Percentiles rank a stretch among this genome's conserved stretches.
Conservation (phyloP, 1,284 basidiomycete species). For the Chondrostereum purpureum region DNA sequence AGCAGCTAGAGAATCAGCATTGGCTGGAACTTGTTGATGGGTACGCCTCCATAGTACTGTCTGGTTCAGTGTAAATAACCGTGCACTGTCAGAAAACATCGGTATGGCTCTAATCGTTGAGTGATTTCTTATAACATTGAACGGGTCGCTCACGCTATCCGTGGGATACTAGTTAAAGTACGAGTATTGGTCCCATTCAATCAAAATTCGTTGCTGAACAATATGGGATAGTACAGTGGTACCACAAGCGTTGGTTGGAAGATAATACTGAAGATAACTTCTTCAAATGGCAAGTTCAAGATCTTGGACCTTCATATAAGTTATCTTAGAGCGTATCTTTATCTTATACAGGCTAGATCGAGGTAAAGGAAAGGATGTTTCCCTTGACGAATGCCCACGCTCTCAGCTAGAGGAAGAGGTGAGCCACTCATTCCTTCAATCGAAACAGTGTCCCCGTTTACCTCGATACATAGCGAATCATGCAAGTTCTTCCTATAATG, state of each 20-base stretch:
- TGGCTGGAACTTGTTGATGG: slow-evolving; percentile 65
- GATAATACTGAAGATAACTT: slow-evolving; percentile 65
- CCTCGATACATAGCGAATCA: slow-evolving; percentile 27
- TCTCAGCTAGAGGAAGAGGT: slow-evolving; percentile 66
- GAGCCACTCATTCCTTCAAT: slow-evolving; percentile 10
- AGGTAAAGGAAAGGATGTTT: slow-evolving; percentile 61
- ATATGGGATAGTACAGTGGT: too few species aligned
- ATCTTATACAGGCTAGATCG: slow-evolving; percentile 54
- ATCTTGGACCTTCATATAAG: background rate
- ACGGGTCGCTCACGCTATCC: too few species aligned
- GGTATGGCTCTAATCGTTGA: slow-evolving; percentile 61
- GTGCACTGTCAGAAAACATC: slow-evolving; percentile 45
- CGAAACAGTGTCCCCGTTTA: too few species aligned
- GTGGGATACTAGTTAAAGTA: too few species aligned
- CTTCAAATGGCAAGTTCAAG: slow-evolving; percentile 49
- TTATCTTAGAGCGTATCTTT: background rate
- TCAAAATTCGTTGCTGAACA: too few species aligned
- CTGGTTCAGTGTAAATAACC: background rate
- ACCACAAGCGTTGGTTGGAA: slow-evolving; percentile 57
- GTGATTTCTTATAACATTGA: slow-evolving; percentile 16
- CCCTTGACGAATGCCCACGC: slow-evolving; percentile 59
- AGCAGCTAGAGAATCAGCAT: slow-evolving; percentile 51
- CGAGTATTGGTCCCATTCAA: slow-evolving; percentile 5
- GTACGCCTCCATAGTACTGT: slow-evolving; percentile 21
- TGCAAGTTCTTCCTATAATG: slow-evolving; percentile 17